These are phyloP conservation scores for Nicotiana otophora DNA, from an alignment of 257 asterid species.

Conservation along the genomic window DNA sequence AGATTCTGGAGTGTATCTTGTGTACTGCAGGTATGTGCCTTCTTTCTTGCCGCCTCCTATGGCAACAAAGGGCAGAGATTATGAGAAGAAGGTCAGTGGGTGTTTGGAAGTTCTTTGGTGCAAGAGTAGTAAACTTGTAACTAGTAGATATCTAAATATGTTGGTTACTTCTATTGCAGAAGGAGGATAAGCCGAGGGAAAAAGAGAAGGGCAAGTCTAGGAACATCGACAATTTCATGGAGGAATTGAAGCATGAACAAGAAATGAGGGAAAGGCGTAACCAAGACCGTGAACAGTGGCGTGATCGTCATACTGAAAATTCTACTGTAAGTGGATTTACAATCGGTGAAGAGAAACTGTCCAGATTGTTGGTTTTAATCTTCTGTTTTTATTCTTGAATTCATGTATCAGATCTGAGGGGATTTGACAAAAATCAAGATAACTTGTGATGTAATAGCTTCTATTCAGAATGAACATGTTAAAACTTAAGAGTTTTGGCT, in stretches of 20 bases:
- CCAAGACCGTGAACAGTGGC: constrained; percentile 80
- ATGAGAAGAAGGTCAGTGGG: constrained; percentile 66
- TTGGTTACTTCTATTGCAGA: constrained; percentile 36
- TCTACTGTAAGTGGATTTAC: constrained; percentile 46
- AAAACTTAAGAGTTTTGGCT: background rate
- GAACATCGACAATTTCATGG: constrained; percentile 93
- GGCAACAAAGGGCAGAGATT: constrained; percentile 80
- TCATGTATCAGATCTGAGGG: background rate
- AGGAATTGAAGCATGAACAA: constrained; percentile 90
- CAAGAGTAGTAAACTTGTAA: constrained; percentile 1
- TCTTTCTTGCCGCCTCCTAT: constrained; percentile 90
- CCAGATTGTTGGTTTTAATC: background rate
- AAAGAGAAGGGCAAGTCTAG: constrained; percentile 75
- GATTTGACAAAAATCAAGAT: background rate
- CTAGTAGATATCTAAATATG: constrained; percentile 11
- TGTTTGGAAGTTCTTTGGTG: constrained; percentile 10
- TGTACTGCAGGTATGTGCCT: constrained; percentile 90
- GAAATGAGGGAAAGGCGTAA: constrained; percentile 89
- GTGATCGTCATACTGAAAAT: constrained; percentile 68
- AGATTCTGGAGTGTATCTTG: constrained; percentile 49
- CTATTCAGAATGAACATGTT: background rate
- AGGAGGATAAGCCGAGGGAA: constrained; percentile 85
- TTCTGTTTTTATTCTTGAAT: background rate
- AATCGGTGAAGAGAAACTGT: background rate
- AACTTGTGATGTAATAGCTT: background rate